Percentiles rank a stretch among this genome's conserved stretches.
Evolutionary conservation across 495 filamentous ascomycete genomes (phyloP).

Genomic region (Talaromyces trachyspermus): DNA sequence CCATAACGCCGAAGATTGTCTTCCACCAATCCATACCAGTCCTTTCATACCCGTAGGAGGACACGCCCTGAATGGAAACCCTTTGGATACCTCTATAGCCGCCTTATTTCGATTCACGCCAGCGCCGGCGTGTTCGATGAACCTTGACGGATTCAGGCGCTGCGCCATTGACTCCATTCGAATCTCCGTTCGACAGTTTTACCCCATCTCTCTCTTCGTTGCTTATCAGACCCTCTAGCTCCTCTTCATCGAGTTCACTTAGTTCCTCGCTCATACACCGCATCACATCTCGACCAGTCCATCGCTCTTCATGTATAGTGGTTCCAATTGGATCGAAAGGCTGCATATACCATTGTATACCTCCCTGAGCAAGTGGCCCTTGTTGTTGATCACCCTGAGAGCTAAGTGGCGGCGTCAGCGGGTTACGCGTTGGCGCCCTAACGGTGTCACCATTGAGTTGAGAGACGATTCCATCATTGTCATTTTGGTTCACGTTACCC

Average conservation of each 20-base stretch:
- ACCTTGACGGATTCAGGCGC: constrained; percentile 17
- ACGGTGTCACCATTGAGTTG: constrained; percentile 28
- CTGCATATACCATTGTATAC: constrained; percentile 83
- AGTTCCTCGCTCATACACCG: constrained; percentile 78
- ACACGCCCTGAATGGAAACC: not conserved
- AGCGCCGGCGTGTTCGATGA: constrained; percentile 33
- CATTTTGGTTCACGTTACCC: constrained; percentile 15
- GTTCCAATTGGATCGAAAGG: constrained; percentile 74
- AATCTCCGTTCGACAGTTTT: constrained; percentile 8
- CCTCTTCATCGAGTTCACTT: constrained; percentile 82
- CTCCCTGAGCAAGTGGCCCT: constrained; percentile 59
- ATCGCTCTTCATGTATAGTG: constrained; percentile 66
- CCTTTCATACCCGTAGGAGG: not conserved
- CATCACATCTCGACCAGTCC: constrained; percentile 67
- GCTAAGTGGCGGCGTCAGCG: constrained; percentile 39
- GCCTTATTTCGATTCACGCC: constrained; percentile 28
- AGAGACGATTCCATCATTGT: constrained; percentile 29
- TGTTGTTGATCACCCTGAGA: constrained; percentile 41
- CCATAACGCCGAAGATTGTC: constrained; percentile 13
- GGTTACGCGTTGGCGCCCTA: constrained; percentile 15
- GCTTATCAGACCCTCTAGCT: constrained; percentile 58
- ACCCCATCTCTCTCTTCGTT: constrained; percentile 28
- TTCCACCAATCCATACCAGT: not conserved
- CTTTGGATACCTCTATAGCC: no score
- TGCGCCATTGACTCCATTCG: constrained; percentile 4